Percentiles rank a stretch among this genome's conserved stretches.
phyloP scores from a whole-genome alignment of 2,329 filamentous ascomycete genomes.

The Aureobasidium sp. region DNA sequence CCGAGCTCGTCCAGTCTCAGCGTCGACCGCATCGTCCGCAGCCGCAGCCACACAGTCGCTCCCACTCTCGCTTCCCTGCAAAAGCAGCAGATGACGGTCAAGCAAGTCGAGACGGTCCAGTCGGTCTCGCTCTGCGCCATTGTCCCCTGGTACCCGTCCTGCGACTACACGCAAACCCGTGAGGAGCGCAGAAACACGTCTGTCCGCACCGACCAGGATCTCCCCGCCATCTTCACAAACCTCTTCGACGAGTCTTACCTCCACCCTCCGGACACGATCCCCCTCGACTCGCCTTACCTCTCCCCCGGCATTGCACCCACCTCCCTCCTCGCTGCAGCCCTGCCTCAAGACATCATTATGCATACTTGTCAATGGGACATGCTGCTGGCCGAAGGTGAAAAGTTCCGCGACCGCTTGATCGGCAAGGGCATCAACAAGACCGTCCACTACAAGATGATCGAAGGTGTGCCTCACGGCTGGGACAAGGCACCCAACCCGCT shows the following conservation, averaged over 20 bases:
- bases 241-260: conserved; percentile 45
- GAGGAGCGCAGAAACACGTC: conserved; percentile 49
- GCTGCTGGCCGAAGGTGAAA: conserved; percentile 53
- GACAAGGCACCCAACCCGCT: conserved; percentile 58
- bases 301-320: conserved; percentile 49
- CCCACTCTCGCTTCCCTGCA: conserved; percentile 1
- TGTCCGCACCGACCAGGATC: conserved; percentile 42
- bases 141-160: conserved; percentile 53
- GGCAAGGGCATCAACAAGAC: conserved; percentile 36
- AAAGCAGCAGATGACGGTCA: conserved; percentile 8
- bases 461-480: conserved; percentile 54
- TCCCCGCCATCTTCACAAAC: conserved; percentile 42
- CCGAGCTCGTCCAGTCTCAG: conserved; percentile 16
- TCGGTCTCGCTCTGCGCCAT: conserved; percentile 45
- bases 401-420: conserved; percentile 50
- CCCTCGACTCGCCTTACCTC: conserved; percentile 49
- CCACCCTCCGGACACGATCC: conserved; percentile 34
- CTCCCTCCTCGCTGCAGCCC: conserved; percentile 41
- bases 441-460: conserved; percentile 50
- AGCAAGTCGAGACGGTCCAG: conserved; percentile 2
- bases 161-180: conserved; percentile 53
- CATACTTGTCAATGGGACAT: conserved; percentile 60
- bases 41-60: conserved; percentile 11
- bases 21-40: conserved; percentile 14
- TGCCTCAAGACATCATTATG: conserved; percentile 52